Conservation (phyloP, 1,139 yeast genomes). For the Eremothecium coryli region DNA sequence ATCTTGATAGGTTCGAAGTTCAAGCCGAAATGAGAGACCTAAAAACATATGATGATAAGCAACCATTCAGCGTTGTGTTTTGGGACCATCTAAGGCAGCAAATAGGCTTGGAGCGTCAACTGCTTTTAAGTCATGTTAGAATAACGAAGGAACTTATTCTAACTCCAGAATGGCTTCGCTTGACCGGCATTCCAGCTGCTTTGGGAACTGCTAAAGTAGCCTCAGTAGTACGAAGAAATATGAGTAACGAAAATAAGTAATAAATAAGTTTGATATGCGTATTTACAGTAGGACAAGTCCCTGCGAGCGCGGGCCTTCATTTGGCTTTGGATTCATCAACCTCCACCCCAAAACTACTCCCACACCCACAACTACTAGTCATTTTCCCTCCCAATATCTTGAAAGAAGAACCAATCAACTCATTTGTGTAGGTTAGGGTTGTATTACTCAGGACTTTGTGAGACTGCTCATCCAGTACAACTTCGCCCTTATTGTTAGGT, state of each 20-base stretch:
- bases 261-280: too few species aligned
- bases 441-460: constrained; percentile 78
- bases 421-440: constrained; percentile 81
- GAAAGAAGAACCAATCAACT: constrained; percentile 89
- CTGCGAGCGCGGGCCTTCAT: neutral
- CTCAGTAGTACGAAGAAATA: neutral
- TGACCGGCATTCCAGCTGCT: neutral
- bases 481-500: constrained; percentile 29
- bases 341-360: constrained; percentile 91
- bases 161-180: neutral
- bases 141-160: neutral
- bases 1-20: constrained; percentile 2
- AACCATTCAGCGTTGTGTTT: constrained; percentile 1
- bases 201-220: constrained; percentile 1
- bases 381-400: constrained; percentile 84
- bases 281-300: neutral
- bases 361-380: constrained; percentile 93
- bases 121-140: neutral
- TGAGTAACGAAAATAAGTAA: too few species aligned
- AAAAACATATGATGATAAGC: neutral
- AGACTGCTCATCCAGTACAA: constrained; percentile 73
- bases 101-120: neutral
- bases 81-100: neutral
- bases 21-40: neutral
- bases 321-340: too few species aligned